Evolutionary conservation across 768 basidiomycete genomes (phyloP).

Genomic region (Dacryopinax primogenitus): DNA sequence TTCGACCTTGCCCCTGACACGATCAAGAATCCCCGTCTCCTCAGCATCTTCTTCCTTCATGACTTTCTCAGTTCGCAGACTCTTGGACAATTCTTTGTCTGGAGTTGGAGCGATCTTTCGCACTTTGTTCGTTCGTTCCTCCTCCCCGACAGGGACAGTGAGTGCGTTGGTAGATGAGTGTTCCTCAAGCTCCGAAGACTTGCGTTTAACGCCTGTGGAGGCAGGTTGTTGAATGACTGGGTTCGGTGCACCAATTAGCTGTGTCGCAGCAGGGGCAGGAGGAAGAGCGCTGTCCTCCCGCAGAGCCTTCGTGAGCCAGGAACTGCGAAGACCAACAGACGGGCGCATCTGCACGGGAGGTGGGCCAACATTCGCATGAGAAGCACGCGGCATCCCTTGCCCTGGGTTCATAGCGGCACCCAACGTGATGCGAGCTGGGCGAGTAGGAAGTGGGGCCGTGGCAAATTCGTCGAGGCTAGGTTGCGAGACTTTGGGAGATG

Average conservation of each 20-base stretch:
- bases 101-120: not conserved
- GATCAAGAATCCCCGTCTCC: not conserved
- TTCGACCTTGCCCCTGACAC: not conserved
- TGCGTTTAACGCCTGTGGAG: not conserved
- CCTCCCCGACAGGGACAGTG: not conserved
- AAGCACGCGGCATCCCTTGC: not conserved
- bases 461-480: not conserved
- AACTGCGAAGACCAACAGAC: not conserved
- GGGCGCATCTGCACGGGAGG: slow-evolving; percentile 14
- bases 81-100: not conserved
- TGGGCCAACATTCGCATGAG: slow-evolving; percentile 9
- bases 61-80: not conserved
- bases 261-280: not conserved
- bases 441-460: not conserved
- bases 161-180: not conserved
- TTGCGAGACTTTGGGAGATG: not conserved
- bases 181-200: not conserved
- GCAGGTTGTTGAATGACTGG: not conserved
- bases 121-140: not conserved
- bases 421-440: not conserved
- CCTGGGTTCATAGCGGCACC: not conserved
- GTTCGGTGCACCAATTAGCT: not conserved
- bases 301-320: not conserved
- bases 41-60: not conserved
- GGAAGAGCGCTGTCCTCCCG: not conserved